Conservation (phyloP, 345 rosid genomes). For the Luvunga scandens region DNA sequence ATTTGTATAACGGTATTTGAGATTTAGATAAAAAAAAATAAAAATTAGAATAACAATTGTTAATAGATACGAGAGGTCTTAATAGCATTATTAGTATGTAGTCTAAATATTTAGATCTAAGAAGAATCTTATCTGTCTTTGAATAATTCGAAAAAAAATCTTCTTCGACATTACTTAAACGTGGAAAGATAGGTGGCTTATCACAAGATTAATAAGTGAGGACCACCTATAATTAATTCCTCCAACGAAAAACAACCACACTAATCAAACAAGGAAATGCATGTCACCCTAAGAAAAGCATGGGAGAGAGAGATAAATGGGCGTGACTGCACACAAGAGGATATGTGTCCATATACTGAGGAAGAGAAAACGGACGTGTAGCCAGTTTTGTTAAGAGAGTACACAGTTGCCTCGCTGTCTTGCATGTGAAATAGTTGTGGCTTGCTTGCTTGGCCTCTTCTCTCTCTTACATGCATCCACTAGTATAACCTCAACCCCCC, state of each 20-base stretch:
- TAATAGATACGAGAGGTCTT: too few relatives aligned
- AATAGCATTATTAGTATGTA: not conserved
- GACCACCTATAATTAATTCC: not conserved
- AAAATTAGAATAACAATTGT: too few relatives aligned
- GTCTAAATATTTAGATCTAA: too few relatives aligned
- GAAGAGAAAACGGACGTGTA: slow-evolving; percentile 43
- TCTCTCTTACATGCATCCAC: slow-evolving; percentile 22
- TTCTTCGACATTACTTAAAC: too few relatives aligned
- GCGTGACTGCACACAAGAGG: slow-evolving; percentile 19
- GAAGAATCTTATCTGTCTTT: too few relatives aligned
- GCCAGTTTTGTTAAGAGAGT: slow-evolving; percentile 45
- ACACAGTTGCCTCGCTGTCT: slow-evolving; percentile 64
- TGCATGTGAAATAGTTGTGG: slow-evolving; percentile 50
- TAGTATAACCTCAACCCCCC: slow-evolving; percentile 15
- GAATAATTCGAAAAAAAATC: too few relatives aligned
- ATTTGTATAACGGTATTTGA: too few relatives aligned
- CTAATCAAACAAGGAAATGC: not conserved
- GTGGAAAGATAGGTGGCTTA: not conserved
- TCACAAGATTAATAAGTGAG: not conserved
- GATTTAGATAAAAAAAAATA: too few relatives aligned
- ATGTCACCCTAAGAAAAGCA: slow-evolving; percentile 4
- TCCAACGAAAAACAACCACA: slow-evolving; percentile 8
- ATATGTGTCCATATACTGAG: slow-evolving; percentile 32
- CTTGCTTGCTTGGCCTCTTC: slow-evolving; percentile 12
- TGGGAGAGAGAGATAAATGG: slow-evolving; percentile 5